phyloP scores from a whole-genome alignment of 75 land plant genomes.

The Azolla pinnata region DNA sequence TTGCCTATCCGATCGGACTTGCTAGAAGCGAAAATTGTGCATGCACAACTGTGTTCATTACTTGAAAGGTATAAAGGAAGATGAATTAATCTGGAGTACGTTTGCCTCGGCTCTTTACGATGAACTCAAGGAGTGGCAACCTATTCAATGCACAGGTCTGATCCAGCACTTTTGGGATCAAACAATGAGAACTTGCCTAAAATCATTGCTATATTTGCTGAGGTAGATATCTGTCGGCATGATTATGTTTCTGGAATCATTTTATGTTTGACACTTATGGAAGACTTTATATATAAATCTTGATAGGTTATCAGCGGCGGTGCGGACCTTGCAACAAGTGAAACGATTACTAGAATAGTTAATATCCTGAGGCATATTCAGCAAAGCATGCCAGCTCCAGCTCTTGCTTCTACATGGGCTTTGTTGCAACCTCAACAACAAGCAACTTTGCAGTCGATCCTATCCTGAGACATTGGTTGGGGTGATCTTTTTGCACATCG shows the following conservation, averaged over 20 bases:
- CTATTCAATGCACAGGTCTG: constrained; percentile 45
- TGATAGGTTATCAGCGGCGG: constrained; percentile 30
- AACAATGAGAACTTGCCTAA: constrained; percentile 74
- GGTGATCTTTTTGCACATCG: too few relatives aligned
- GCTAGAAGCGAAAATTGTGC: constrained; percentile 89
- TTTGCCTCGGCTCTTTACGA: background rate
- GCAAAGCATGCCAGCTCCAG: constrained; percentile 41
- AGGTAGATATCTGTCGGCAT: constrained; percentile 30
- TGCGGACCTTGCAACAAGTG: constrained; percentile 35
- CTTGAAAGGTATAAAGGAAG: constrained; percentile 53
- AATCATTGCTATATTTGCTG: constrained; percentile 74
- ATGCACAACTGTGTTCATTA: constrained; percentile 90
- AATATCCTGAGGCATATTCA: constrained; percentile 32
- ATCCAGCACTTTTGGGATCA: constrained; percentile 62
- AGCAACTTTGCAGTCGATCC: constrained; percentile 33
- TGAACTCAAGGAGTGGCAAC: background rate
- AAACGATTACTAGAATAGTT: constrained; percentile 33
- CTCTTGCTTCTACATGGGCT: constrained; percentile 44
- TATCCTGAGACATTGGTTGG: too few relatives aligned
- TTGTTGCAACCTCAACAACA: constrained; percentile 47
- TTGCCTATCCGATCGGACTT: constrained; percentile 81
- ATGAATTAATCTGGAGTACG: background rate
- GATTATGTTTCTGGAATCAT: background rate
- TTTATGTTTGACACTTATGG: background rate
- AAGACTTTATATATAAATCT: background rate